Evolutionary conservation across 1,284 basidiomycete genomes (phyloP), one percentile per base, ranked within the genome.

Genomic region (Lignosus rhinocerotis): DNA sequence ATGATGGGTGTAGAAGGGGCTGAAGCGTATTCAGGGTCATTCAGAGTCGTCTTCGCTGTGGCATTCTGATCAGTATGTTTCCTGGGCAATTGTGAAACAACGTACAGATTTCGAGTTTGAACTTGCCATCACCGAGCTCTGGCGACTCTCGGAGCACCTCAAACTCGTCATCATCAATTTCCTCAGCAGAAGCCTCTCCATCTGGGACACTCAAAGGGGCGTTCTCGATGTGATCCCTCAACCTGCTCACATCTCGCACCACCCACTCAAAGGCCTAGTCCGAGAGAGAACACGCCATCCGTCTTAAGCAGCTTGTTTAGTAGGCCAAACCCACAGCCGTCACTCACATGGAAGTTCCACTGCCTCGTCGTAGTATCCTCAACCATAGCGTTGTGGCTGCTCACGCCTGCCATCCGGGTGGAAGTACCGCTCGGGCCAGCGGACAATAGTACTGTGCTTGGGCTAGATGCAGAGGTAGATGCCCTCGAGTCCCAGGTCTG

Each of bases 71-170:
- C 9, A 51, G n/a, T 42, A 6, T 17, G 12, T 2, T 16, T 8
- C 38, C 1, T 39, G 7, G 19, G 39, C 19, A 31, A 36, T 16
- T 14, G 6, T 2, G 21, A n/a, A 2, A 47, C 17, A 25, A 68
- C 78, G 36, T 55, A 82, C 85, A 80, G 60, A 88, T 83, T 69
- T 88, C 86, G 0, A 90, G 76, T 69, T 88, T 90, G 75, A 86
- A 90, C 70, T 87, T 87, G 53, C 83, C 82, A 58, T 89, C 87
- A 44, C 84, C 87, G n/a, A 90, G 75, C 53, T 83, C 77, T 14
- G 85, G 83, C 0, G 86, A 85, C 63, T 87, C 81, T 61, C 80
- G 83, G 45, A 90, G 72, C 3, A 88, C 72, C 56, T 87, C 86
- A 58, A 87, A 87, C n/a, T 76, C 75, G 5, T 74, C 71, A 32